Base-by-base conservation (phyloP, 2,329 filamentous ascomycete species). In the Phialocephala subalpina region DNA sequence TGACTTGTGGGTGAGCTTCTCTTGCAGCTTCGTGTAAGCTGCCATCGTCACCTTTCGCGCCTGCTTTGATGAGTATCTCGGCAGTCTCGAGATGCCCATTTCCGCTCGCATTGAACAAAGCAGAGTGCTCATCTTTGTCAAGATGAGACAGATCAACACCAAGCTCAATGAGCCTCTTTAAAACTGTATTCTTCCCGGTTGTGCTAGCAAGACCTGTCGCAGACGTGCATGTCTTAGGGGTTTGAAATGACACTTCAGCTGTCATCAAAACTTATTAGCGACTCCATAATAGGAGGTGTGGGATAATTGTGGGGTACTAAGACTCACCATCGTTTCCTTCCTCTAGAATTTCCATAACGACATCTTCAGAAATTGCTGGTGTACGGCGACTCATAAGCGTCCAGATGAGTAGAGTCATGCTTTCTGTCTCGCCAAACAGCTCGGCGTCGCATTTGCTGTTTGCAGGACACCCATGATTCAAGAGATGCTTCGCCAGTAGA, bases 331-430 rank as follows among this genome's bases (percentile, higher is more conserved):
- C 40, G 16, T 45, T 11, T 7, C 38, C 58, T 8, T 60, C 40
- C 40, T 60, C 58, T 14, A 60, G n/a, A 29, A 60, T 60, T 20
- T 60, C 38, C 58, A 60, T 35, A 14, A 60, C 35, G n/a, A 60
- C 58, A 3, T 47, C 58, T 22, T 60, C 36, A 29, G 58, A 60
- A 47, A 60, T 49, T 6, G 7, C 29, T 16, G 58, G 58, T 29
- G 38, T 5, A 1, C 16, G 11, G 45, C 58, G 58, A 29, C 58
- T 60, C 20, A 60, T 3, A 42, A 33, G 18, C 38, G 58, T 36
- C 58, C 58, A 60, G n/a, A 60, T 60, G 22, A 60, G 58, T 27
- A 60, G 35, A 47, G 38, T 60, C 58, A 60, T 60, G 11, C 35
- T 49, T 40, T 60, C 58, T 16, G 22, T 45, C 35, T n/a, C 38